These are phyloP conservation scores for Gigaspora rosea DNA, from an alignment of 192 early-diverging fungal species.

Conservation along the genomic window DNA sequence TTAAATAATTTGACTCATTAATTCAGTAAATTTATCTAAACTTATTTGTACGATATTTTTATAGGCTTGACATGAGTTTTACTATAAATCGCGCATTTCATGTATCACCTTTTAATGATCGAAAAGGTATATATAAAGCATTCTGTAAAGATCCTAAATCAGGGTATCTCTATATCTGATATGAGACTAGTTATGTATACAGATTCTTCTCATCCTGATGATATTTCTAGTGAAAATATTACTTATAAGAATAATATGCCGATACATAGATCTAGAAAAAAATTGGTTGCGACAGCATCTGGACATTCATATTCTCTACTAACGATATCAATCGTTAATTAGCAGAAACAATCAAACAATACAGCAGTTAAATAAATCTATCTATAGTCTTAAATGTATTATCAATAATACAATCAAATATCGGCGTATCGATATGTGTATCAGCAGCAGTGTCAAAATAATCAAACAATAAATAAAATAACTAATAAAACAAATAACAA, in stretches of 20 bases:
- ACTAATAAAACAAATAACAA: no score
- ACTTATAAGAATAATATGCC: neutral
- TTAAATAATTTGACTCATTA: neutral
- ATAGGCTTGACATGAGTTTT: conserved; percentile 24
- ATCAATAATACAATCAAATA: no score
- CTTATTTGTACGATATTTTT: neutral
- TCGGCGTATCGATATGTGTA: no score
- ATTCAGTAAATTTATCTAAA: neutral
- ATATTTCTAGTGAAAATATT: no score
- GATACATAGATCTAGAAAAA: conserved; percentile 23
- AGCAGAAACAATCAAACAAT: no score
- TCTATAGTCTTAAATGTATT: no score
- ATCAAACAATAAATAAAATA: no score
- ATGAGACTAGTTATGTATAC: conserved; percentile 20
- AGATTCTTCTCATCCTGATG: no score
- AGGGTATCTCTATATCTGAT: neutral
- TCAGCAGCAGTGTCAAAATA: no score
- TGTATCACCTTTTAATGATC: conserved; percentile 43
- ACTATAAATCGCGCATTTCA: conserved; percentile 36
- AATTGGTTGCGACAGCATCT: conserved; percentile 34
- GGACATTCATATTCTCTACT: conserved; percentile 29
- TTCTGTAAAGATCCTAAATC: conserved; percentile 8
- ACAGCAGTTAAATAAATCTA: no score
- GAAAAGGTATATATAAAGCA: conserved; percentile 31
- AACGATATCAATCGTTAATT: no score